Conservation (phyloP, 2,329 filamentous ascomycete genomes). For the Phyllosticta paracitricarpa region DNA sequence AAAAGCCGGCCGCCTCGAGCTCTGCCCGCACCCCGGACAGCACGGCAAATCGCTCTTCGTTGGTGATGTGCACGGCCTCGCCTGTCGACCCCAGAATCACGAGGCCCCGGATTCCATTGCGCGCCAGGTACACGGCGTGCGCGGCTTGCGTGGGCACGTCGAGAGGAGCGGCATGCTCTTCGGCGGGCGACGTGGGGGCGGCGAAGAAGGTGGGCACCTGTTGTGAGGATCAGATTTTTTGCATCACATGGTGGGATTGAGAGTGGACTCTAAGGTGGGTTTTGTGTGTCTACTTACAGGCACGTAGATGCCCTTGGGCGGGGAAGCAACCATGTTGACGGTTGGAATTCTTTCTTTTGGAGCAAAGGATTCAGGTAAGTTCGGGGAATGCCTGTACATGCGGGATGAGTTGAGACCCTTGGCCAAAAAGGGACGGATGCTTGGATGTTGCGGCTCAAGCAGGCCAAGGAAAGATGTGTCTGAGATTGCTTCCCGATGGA, state of each 20-base stretch:
- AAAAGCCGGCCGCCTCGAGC: constrained; percentile 42
- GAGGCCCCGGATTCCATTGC: constrained; percentile 45
- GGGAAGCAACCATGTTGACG: constrained; percentile 2
- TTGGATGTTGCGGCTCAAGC: no score
- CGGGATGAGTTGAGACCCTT: no score
- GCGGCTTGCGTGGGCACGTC: constrained; percentile 44
- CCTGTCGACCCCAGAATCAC: constrained; percentile 51
- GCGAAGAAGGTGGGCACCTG: constrained; percentile 50
- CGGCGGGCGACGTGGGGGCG: constrained; percentile 14
- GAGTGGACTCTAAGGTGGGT: not conserved
- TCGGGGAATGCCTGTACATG: no score
- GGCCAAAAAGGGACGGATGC: no score
- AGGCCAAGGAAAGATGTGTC: no score
- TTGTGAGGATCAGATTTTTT: not conserved
- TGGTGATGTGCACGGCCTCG: constrained; percentile 47
- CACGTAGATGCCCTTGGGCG: constrained; percentile 11
- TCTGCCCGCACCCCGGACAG: constrained; percentile 41
- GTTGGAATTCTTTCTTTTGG: not conserved
- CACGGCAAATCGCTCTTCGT: constrained; percentile 40
- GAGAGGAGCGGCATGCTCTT: constrained; percentile 23
- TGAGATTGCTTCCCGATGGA: no score
- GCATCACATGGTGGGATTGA: not conserved
- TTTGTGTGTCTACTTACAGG: constrained; percentile 3
- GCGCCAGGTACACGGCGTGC: constrained; percentile 48
- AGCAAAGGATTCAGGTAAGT: no score